A percentile compares a stretch with the other conserved stretches of the same genome.
Conservation (phyloP, 495 filamentous ascomycete species). For the Opeltia flavorubescens region DNA sequence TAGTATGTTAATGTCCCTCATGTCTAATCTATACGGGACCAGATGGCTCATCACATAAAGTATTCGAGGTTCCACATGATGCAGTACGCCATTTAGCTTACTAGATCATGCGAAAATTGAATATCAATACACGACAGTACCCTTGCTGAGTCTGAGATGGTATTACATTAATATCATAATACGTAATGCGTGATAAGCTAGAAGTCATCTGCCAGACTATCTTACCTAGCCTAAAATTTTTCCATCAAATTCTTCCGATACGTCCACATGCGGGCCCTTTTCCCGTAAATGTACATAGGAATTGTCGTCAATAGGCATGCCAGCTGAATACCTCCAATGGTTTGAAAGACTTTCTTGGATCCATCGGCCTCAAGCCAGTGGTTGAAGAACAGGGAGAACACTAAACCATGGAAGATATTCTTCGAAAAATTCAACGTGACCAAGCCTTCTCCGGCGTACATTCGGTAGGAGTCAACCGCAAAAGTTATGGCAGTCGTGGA, state of each 20-base stretch:
- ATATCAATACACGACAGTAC: too few species aligned
- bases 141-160: too few species aligned
- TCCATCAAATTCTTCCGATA: conserved; percentile 81
- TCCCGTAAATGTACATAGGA: conserved; percentile 94
- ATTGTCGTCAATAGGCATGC: conserved; percentile 60
- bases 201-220: too few species aligned
- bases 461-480: conserved; percentile 82
- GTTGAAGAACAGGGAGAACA: conserved; percentile 87
- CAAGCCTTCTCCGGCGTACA: conserved; percentile 88
- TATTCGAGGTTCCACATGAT: too few species aligned
- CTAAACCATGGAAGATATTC: conserved; percentile 74
- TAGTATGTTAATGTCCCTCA: too few species aligned
- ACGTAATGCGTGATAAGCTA: too few species aligned
- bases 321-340: conserved; percentile 77
- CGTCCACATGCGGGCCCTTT: conserved; percentile 94
- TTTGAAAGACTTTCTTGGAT: conserved; percentile 62
- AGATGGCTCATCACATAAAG: too few species aligned
- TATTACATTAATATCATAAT: too few species aligned
- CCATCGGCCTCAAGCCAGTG: conserved; percentile 68
- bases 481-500: conserved; percentile 94
- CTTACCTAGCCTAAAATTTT: conserved; percentile 54
- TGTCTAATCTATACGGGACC: too few species aligned
- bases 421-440: conserved; percentile 93
- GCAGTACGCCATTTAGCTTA: too few species aligned
- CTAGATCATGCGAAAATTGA: too few species aligned